phyloP scores from a whole-genome alignment of 2,329 filamentous ascomycete genomes.

The Paecilomyces sp. region DNA sequence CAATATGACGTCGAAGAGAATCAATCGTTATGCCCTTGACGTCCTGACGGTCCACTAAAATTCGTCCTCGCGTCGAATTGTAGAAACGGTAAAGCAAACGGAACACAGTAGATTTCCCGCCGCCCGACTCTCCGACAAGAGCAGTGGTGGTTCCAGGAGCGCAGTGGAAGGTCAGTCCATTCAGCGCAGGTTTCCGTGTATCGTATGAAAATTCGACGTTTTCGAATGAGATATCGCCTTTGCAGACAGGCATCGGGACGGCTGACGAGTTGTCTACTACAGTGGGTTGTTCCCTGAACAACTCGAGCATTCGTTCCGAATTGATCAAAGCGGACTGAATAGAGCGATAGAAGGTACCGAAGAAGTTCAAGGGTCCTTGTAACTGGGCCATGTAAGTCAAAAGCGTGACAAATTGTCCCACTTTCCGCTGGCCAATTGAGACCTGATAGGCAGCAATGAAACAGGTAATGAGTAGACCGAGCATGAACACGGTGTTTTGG shows the following conservation, averaged over 20 bases:
- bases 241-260: conserved; percentile 56
- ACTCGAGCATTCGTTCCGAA: conserved; percentile 84
- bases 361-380: conserved; percentile 76
- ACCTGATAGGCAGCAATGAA: conserved; percentile 74
- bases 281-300: conserved; percentile 93
- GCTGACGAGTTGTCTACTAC: conserved; percentile 72
- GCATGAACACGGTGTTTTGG: conserved; percentile 73
- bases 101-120: conserved; percentile 95
- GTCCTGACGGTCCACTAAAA: conserved; percentile 76
- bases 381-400: conserved; percentile 74
- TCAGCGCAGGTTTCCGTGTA: conserved; percentile 72
- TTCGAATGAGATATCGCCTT: conserved; percentile 78
- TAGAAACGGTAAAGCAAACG: conserved; percentile 95
- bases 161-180: conserved; percentile 78
- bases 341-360: conserved; percentile 90
- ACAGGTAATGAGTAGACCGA: conserved; percentile 64
- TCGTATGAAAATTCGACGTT: conserved; percentile 91
- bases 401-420: conserved; percentile 66
- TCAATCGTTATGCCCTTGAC: conserved; percentile 86
- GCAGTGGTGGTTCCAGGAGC: conserved; percentile 87
- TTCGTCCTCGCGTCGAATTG: conserved; percentile 71
- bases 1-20: conserved; percentile 83
- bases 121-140: conserved; percentile 91
- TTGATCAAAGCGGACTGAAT: conserved; percentile 98
- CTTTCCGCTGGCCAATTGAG: conserved; percentile 54